A percentile compares a stretch with the other conserved stretches of the same genome.
phyloP scores from a whole-genome alignment of 2,329 filamentous ascomycete species.

The Fusarium newnesense region DNA sequence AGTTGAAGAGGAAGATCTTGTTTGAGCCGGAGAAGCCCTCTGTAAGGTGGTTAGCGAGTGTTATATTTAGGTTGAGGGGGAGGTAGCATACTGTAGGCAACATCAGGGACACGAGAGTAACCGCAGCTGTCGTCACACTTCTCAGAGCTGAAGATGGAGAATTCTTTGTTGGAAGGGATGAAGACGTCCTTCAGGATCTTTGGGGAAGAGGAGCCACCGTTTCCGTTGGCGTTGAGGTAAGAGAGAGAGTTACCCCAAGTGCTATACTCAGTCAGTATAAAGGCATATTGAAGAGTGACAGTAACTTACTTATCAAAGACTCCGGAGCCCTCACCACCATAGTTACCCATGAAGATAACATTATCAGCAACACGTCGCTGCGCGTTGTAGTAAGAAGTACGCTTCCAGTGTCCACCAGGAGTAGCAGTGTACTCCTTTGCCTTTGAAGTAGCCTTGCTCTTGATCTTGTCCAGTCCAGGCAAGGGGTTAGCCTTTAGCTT shows the following conservation, averaged over 20 bases:
- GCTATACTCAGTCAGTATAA: slow-evolving; percentile 42
- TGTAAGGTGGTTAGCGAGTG: slow-evolving; percentile 44
- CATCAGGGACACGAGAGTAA: slow-evolving; percentile 53
- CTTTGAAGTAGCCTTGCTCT: slow-evolving; percentile 10
- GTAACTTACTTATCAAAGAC: slow-evolving; percentile 55
- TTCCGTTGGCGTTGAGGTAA: slow-evolving; percentile 57
- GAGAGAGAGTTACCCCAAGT: slow-evolving; percentile 58
- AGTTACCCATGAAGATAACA: slow-evolving; percentile 60
- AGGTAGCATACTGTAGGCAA: slow-evolving; percentile 56
- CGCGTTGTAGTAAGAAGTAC: slow-evolving; percentile 59
- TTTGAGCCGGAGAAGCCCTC: slow-evolving; percentile 76
- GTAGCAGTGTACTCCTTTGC: slow-evolving; percentile 22
- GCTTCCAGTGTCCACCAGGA: slow-evolving; percentile 51
- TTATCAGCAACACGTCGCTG: slow-evolving; percentile 53
- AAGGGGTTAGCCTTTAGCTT: slow-evolving; percentile 16
- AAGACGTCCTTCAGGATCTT: slow-evolving; percentile 52
- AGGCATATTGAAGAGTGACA: background rate
- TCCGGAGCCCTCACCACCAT: slow-evolving; percentile 57
- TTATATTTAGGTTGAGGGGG: background rate
- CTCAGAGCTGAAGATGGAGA: slow-evolving; percentile 57
- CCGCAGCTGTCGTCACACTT: slow-evolving; percentile 57
- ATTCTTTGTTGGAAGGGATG: slow-evolving; percentile 57
- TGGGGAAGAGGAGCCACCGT: slow-evolving; percentile 51
- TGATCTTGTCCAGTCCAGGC: slow-evolving; percentile 16
- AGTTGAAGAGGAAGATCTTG: slow-evolving; percentile 79